These are phyloP conservation scores for Ogataea parapolymorpha DNA, from an alignment of 805 yeast species.

Conservation along the genomic window DNA sequence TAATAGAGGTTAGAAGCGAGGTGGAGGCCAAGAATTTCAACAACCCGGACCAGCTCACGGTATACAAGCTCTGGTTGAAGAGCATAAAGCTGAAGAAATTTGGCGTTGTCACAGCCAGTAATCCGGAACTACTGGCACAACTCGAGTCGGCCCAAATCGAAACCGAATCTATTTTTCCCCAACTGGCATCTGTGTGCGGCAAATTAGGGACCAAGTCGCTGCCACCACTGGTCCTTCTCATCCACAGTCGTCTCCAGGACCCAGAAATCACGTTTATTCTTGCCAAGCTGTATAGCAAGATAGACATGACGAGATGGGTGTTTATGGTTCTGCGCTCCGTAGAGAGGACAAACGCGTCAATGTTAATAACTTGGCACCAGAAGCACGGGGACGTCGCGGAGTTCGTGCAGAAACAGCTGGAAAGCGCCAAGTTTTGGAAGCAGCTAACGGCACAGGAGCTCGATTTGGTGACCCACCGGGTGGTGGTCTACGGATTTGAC, in stretches of 20 bases:
- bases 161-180: background rate
- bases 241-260: conserved; percentile 13
- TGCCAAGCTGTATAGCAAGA: conserved; percentile 15
- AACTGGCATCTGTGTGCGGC: conserved; percentile 5
- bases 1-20: conserved; percentile 25
- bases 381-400: conserved; percentile 15
- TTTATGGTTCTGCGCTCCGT: conserved; percentile 25
- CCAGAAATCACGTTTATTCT: conserved; percentile 16
- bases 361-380: conserved; percentile 13
- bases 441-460: conserved; percentile 11
- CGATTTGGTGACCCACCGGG: conserved; percentile 15
- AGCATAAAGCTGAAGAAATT: conserved; percentile 13
- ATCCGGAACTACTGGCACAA: conserved; percentile 1
- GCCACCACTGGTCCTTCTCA: conserved; percentile 1
- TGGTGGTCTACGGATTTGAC: conserved; percentile 25
- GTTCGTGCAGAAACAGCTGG: conserved; percentile 10
- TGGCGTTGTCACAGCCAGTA: conserved; percentile 1
- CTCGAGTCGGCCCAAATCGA: conserved; percentile 1
- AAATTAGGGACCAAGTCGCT: background rate
- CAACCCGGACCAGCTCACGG: conserved; percentile 15
- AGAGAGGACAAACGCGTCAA: conserved; percentile 17
- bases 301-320: conserved; percentile 15
- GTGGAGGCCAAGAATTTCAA: conserved; percentile 18
- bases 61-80: conserved; percentile 20
- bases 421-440: conserved; percentile 22